These are phyloP conservation scores for Monascus purpureus DNA, from an alignment of 495 filamentous ascomycete species.

Conservation along the genomic window DNA sequence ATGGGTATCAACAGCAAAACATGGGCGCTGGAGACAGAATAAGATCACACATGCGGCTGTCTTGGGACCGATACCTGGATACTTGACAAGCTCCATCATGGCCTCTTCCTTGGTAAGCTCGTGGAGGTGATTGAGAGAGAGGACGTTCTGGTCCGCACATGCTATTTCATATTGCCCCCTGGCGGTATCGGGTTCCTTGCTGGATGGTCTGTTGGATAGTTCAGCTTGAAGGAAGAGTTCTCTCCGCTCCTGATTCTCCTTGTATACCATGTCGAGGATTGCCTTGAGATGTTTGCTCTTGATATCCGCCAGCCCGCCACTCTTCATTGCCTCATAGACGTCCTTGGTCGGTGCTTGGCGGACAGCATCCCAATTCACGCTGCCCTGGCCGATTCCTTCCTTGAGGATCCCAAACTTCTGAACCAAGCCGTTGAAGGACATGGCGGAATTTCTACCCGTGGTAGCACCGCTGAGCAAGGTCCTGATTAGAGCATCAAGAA, in stretches of 20 bases:
- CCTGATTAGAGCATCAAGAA: conserved; percentile 77
- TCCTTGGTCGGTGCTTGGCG: conserved; percentile 46
- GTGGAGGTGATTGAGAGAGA: conserved; percentile 71
- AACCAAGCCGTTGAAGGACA: conserved; percentile 58
- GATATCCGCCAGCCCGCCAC: conserved; percentile 49
- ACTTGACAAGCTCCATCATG: conserved; percentile 58
- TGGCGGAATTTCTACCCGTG: conserved; percentile 47
- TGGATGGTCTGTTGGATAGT: conserved; percentile 1
- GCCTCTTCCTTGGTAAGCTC: conserved; percentile 50
- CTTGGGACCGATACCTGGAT: conserved; percentile 81
- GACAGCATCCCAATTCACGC: conserved; percentile 78
- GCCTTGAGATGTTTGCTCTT: conserved; percentile 70
- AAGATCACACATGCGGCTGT: conserved; percentile 76
- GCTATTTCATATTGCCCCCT: conserved; percentile 37
- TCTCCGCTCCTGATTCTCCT: conserved; percentile 46
- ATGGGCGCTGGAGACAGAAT: conserved; percentile 64
- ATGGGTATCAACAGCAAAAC: conserved; percentile 79
- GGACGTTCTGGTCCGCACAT: conserved; percentile 38
- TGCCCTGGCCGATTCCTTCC: conserved; percentile 54
- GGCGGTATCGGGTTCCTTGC: conserved; percentile 18
- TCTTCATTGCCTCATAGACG: conserved; percentile 58
- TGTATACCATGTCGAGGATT: conserved; percentile 67
- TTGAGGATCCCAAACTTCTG: conserved; percentile 50
- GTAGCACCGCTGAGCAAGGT: conserved; percentile 71
- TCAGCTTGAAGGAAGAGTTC: conserved; percentile 16